Evolutionary conservation across 83 land plant genomes (phyloP).

Genomic region (Picea mariana): DNA sequence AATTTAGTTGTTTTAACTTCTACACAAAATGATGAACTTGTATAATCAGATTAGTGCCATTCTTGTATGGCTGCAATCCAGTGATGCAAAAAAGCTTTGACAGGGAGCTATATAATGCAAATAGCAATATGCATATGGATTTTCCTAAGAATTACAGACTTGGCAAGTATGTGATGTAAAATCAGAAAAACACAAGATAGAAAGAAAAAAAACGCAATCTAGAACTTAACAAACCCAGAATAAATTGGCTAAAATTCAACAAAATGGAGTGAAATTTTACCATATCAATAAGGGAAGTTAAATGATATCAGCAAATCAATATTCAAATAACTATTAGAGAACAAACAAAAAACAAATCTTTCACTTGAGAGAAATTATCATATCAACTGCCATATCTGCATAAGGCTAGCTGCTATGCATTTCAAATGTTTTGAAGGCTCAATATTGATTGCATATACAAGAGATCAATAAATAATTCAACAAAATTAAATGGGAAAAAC

Average conservation of each 20-base stretch:
- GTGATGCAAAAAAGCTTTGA: neutral
- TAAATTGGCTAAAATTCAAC: neutral
- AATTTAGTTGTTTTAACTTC: neutral
- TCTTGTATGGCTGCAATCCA: slow-evolving; percentile 4
- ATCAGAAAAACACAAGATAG: no score
- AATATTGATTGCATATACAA: no score
- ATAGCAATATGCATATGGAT: neutral
- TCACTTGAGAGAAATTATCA: neutral
- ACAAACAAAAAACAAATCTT: neutral
- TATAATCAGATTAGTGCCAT: neutral
- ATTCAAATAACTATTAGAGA: neutral
- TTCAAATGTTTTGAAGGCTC: neutral
- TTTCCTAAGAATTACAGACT: neutral
- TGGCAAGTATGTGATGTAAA: neutral
- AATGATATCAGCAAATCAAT: neutral
- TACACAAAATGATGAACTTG: neutral
- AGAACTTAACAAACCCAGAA: neutral
- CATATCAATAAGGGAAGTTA: neutral
- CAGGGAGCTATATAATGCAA: neutral
- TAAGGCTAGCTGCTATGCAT: neutral
- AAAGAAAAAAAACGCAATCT: neutral
- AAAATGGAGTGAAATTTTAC: neutral
- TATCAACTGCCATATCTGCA: neutral
- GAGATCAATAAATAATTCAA: neutral
- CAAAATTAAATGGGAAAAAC: neutral